Evolutionary conservation across 352 stramenopile species (phyloP).

Genomic region (Pythium rishiriense): DNA sequence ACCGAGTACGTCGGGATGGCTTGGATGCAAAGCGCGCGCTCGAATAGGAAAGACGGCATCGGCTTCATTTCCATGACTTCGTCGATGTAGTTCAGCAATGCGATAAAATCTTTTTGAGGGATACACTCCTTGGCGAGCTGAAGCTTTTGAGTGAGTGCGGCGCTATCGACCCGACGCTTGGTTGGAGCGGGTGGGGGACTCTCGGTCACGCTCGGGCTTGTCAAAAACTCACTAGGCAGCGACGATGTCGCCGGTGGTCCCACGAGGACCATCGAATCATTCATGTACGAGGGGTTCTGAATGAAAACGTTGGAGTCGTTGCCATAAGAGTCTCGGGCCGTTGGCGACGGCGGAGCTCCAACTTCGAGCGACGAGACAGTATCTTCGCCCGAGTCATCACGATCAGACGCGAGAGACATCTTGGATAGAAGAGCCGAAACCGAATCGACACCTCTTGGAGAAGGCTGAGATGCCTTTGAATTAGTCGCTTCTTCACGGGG

Average conservation of each 20-base stretch:
- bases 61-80: conserved; percentile 4
- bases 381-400: no score
- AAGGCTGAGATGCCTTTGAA: no score
- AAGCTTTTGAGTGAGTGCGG: neutral
- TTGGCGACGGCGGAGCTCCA: neutral
- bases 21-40: conserved; percentile 1
- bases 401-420: no score
- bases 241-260: neutral
- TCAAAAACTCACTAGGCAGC: neutral
- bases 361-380: neutral
- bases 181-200: neutral
- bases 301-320: neutral
- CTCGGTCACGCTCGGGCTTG: no score
- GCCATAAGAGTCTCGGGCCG: neutral
- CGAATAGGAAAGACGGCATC: neutral
- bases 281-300: neutral
- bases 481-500: no score
- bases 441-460: no score
- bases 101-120: neutral
- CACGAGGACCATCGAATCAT: neutral
- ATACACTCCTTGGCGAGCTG: neutral
- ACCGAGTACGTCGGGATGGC: neutral
- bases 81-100: neutral
- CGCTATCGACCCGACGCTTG: neutral
- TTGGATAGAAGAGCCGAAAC: no score